Evolutionary conservation across 257 asterid genomes (phyloP).

Genomic region (Vinca minor): DNA sequence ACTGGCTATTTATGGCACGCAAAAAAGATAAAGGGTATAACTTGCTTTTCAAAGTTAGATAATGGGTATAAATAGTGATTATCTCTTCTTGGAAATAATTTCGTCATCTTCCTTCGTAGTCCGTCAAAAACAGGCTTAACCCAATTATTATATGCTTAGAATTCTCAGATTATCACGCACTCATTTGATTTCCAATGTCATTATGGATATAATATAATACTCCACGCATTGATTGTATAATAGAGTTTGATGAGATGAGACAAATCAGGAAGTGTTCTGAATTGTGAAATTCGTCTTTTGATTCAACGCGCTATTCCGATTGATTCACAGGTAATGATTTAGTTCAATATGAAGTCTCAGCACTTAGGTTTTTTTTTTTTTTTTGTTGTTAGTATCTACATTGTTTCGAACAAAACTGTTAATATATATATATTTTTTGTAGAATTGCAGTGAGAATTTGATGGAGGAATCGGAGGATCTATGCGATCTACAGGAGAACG

Average conservation of each 20-base stretch:
- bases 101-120: not conserved
- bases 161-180: not conserved
- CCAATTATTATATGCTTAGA: not conserved
- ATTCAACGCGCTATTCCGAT: not conserved
- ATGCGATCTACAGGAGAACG: constrained; percentile 39
- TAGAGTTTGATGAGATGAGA: not conserved
- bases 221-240: not conserved
- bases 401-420: not conserved
- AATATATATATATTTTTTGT: not conserved
- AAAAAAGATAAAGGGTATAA: no score
- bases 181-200: not conserved
- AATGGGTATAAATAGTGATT: no score
- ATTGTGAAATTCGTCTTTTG: not conserved
- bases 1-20: no score
- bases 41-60: no score
- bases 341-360: not conserved
- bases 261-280: not conserved
- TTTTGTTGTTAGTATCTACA: not conserved
- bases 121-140: not conserved
- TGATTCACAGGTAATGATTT: constrained; percentile 1
- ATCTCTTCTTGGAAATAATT: constrained; percentile 12
- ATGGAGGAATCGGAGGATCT: constrained; percentile 66
- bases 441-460: constrained; percentile 15
- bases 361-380: constrained; percentile 14
- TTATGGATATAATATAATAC: not conserved